Evolutionary conservation across 2,329 filamentous ascomycete species (phyloP), one percentile per base, ranked within the genome.

Genomic region (Aphanocladium album): DNA sequence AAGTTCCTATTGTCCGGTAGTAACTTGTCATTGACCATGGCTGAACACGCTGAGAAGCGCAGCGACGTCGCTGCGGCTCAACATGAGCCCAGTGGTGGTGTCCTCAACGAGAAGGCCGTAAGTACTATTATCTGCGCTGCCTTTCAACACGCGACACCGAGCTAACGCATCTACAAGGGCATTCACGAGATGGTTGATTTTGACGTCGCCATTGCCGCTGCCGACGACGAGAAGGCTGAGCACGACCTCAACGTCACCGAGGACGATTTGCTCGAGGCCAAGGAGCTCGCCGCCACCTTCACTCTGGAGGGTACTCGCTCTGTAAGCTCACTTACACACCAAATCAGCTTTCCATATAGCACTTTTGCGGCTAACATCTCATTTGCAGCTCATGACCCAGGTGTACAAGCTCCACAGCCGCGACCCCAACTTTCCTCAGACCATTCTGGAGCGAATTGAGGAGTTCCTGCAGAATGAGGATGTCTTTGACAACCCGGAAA

Each of bases 401-500:
- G 68, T 70, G 35, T 54, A 63, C 49, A 68, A 67, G 56, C 66
- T 69, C 25, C 68, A 70, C 61, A 62, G 65, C 49, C 61, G 63
- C 14, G 68, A 70, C 57, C 67, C 68, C 23, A 70, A 70, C 61
- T 70, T 70, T 30, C 68, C 68, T 11, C 64, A 67, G 45, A 23
- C 49, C 4, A 63, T 68, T 33, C 57, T 70, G 41, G 62, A 65
- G 46, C 64, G 66, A 46, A 69, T 70, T 33, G 60, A 68, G 23
- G 65, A 65, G 35, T 70, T 70, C 27, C 65, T 70, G 9, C 39
- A 64, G 30, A 68, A 70, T 41, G 62, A 66, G 1, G 49, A 63
- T 25, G 62, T 79, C 39, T 72, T 75, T 57, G 67, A 69, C 52
- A 67, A 74, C 49, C 76, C 77, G 14, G 73, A 77, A 49, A 74